Percentiles rank a stretch among this genome's conserved stretches.
Conservation (phyloP, 495 filamentous ascomycete genomes). For the Trichoderma virens region DNA sequence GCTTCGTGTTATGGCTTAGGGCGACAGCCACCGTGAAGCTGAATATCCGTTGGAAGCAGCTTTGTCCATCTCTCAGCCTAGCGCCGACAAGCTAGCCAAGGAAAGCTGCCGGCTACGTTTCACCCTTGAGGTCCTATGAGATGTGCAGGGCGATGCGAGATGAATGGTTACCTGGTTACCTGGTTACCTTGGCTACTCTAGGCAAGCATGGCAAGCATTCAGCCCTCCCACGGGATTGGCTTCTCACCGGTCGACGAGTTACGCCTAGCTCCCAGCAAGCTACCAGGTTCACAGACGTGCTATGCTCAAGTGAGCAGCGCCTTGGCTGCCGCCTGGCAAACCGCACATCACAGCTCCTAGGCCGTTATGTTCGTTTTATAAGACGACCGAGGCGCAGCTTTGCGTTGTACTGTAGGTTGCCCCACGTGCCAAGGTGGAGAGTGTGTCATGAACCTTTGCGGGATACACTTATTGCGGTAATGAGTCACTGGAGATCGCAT, state of each 20-base stretch:
- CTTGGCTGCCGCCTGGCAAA: neutral
- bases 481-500: conserved; percentile 2
- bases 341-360: neutral
- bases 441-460: neutral
- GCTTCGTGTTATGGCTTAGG: neutral
- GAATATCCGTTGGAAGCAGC: neutral
- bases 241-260: neutral
- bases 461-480: too few relatives aligned
- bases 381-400: conserved; percentile 1
- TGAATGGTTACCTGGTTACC: neutral
- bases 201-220: neutral
- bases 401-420: neutral
- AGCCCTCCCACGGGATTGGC: neutral
- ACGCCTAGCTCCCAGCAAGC: neutral
- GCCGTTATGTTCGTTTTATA: neutral
- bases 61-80: neutral
- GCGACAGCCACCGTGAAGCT: neutral
- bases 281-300: neutral
- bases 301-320: neutral
- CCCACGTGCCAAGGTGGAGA: neutral
- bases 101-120: neutral
- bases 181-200: too few relatives aligned
- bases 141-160: neutral
- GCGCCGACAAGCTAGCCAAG: neutral
- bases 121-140: neutral